Conservation (phyloP, 805 yeast genomes). For the Saturnispora sanitii region DNA sequence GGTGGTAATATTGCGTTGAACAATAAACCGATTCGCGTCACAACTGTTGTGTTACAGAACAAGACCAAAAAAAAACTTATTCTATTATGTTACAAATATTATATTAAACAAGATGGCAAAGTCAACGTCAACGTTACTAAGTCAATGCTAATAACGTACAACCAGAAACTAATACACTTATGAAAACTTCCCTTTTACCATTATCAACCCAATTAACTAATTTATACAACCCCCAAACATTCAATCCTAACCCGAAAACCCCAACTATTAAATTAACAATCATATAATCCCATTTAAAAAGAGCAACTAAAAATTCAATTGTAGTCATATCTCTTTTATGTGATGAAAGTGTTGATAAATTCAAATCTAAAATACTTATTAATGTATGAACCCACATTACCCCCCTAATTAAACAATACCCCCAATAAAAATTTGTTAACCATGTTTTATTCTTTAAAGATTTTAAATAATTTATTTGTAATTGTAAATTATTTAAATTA, state of each 20-base stretch:
- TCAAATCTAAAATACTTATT: not conserved
- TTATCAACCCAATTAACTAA: slow-evolving; percentile 1
- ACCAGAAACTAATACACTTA: not conserved
- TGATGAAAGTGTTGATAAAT: not conserved
- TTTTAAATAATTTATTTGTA: not conserved
- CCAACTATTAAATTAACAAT: slow-evolving; percentile 3
- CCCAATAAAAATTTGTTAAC: slow-evolving; percentile 2
- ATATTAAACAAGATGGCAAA: not conserved
- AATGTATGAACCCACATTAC: slow-evolving; percentile 5
- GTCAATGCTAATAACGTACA: slow-evolving; percentile 5
- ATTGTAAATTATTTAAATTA: not conserved
- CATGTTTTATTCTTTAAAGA: not conserved
- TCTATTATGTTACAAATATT: no score
- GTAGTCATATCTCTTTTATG: slow-evolving; percentile 5
- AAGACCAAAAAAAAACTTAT: no score
- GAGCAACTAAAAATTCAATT: not conserved
- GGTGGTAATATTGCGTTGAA: no score
- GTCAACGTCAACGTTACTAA: not conserved
- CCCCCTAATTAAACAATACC: slow-evolving; percentile 4
- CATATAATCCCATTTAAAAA: not conserved
- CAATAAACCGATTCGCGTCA: no score
- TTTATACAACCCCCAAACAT: not conserved
- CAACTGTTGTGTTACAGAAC: no score
- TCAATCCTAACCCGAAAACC: not conserved
- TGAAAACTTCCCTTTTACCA: not conserved